A percentile compares a stretch with the other conserved stretches of the same genome.
phyloP scores from a whole-genome alignment of 805 yeast species.

The Henningerozyma blattae region DNA sequence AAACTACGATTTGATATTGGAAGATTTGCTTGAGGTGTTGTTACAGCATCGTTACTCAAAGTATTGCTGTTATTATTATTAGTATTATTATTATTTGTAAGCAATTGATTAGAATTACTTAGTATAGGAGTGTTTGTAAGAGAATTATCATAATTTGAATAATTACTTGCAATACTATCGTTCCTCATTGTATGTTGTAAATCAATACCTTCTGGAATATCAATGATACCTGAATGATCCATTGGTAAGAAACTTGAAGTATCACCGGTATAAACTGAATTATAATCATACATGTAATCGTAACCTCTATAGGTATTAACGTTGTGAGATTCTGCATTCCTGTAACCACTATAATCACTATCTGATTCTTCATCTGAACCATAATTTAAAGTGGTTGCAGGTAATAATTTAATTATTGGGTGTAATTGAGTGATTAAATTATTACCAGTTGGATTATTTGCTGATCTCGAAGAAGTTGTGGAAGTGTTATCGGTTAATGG shows the following conservation, averaged over 20 bases:
- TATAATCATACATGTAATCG: slow-evolving; percentile 70
- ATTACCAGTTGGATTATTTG: slow-evolving; percentile 3
- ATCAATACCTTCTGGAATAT: slow-evolving; percentile 25
- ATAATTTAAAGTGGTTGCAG: slow-evolving; percentile 76
- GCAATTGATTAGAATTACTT: neutral
- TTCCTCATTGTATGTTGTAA: slow-evolving; percentile 23
- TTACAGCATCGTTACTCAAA: neutral
- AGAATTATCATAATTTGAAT: neutral
- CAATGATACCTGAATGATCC: slow-evolving; percentile 25
- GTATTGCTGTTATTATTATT: neutral
- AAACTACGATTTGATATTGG: neutral
- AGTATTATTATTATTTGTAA: too few relatives aligned
- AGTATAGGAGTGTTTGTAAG: slow-evolving; percentile 1
- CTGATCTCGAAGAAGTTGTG: slow-evolving; percentile 9
- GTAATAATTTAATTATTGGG: slow-evolving; percentile 65
- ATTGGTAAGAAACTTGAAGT: slow-evolving; percentile 25
- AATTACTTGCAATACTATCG: slow-evolving; percentile 6
- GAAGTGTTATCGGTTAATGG: slow-evolving; percentile 19
- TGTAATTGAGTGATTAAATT: slow-evolving; percentile 5
- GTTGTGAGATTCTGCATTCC: slow-evolving; percentile 56
- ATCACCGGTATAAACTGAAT: slow-evolving; percentile 56
- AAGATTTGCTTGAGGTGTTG: neutral
- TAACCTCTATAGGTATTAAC: slow-evolving; percentile 62
- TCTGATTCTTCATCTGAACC: slow-evolving; percentile 51
- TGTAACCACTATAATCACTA: slow-evolving; percentile 27